Base-by-base conservation (phyloP, 805 yeast genomes). In the Metschnikowia henanensis region DNA sequence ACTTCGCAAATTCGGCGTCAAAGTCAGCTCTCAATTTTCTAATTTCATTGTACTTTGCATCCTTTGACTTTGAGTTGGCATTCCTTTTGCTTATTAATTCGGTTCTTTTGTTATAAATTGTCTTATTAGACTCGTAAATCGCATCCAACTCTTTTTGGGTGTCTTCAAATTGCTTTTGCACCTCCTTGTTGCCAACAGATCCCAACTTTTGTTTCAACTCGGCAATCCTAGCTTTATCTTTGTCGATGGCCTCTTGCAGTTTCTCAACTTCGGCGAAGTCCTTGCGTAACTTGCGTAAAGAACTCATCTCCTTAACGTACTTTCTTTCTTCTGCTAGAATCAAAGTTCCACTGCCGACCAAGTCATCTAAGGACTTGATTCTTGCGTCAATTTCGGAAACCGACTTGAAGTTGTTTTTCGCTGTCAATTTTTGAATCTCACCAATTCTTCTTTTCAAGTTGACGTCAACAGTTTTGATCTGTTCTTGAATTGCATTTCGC, bases 241-340 rank as follows among this genome's bases (percentile, higher is more conserved):
- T 74, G 59, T 89, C 96, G 61, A 92, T 83, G 34, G 84, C 79
- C 56, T 79, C 79, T 73, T 89, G 97, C 57, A 79, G 79, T 57
- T 80, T 79, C 60, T 83, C 90, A 55, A 91, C 73, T 37, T 78
- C 74, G 38, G 80, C 80, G 62, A 88, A 87, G 64, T 84, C 91
- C 65, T 84, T 85, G 60, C 83, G 81, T 61, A 86, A 70, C 70
- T 87, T 89, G 68, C 92, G 83, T 65, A 94, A 79, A 35, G 83
- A 66, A 40, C 89, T 77, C 76, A 89, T 86, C 70, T 92, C 98
- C 70, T 87, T 87, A 54, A 94, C 81, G 52, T 76, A 68, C 61
- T 82, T 77, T 73, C 88, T 84, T 77, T 94, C 99, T 51, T 92
- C 96, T 41, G 90, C 97, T 60, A 94, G 80, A 57, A 87, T 80